A percentile compares a stretch with the other conserved stretches of the same genome.
Conservation (phyloP, 2,329 filamentous ascomycete species). For the Xylaria sp. region DNA sequence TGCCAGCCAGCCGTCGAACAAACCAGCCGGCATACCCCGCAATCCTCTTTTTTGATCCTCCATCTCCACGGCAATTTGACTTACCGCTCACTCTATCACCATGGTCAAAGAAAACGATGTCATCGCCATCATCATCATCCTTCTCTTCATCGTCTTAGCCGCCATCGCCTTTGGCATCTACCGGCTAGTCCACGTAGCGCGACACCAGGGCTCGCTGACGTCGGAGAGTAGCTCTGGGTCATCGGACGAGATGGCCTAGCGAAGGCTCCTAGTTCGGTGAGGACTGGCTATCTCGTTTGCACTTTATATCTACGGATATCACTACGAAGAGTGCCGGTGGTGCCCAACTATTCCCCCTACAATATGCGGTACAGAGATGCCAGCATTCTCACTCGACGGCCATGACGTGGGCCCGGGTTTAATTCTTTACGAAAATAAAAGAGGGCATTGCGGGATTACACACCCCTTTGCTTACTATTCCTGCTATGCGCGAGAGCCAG, state of each 20-base stretch:
- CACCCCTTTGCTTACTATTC: not conserved
- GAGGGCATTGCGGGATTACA: not conserved
- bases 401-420: not conserved
- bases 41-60: not conserved
- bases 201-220: conserved; percentile 49
- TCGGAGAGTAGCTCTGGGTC: conserved; percentile 41
- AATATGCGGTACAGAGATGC: not conserved
- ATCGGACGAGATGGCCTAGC: conserved; percentile 24
- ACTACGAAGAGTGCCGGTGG: not conserved
- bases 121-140: conserved; percentile 75
- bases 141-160: conserved; percentile 72
- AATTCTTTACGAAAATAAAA: not conserved
- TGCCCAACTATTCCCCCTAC: not conserved
- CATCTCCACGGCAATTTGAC: not conserved
- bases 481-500: not conserved
- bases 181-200: conserved; percentile 65
- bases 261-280: conserved; percentile 3
- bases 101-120: conserved; percentile 74
- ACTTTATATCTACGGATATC: not conserved
- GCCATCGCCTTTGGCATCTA: conserved; percentile 73
- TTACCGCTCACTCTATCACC: conserved; percentile 39
- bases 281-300: conserved; percentile 2
- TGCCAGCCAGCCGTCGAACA: too few relatives aligned
- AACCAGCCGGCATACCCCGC: too few relatives aligned
- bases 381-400: not conserved